These are phyloP conservation scores for Candida sakaeoensis DNA, from an alignment of 805 yeast genomes.

Conservation along the genomic window DNA sequence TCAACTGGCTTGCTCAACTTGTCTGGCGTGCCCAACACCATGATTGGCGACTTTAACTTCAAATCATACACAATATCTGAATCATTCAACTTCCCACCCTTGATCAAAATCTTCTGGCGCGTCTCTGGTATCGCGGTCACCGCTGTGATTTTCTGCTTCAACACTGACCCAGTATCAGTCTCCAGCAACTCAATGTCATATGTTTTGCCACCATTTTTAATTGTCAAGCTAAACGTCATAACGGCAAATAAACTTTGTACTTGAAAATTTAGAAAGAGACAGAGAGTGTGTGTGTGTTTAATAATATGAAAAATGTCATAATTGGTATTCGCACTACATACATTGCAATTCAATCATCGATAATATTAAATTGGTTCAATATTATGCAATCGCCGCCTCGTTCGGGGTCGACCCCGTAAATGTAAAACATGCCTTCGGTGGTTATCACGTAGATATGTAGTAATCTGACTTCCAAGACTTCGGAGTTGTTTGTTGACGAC, in stretches of 20 bases:
- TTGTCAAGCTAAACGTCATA: constrained; percentile 13
- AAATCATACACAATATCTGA: constrained; percentile 52
- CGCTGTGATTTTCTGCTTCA: constrained; percentile 67
- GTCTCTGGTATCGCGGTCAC: constrained; percentile 80
- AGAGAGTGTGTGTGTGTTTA: background rate
- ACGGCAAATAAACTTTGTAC: background rate
- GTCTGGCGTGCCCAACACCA: constrained; percentile 93
- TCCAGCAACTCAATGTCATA: constrained; percentile 44
- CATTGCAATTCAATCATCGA: constrained; percentile 24
- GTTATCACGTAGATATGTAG: constrained; percentile 69
- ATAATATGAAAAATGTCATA: background rate
- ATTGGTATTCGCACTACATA: background rate
- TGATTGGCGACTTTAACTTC: constrained; percentile 63
- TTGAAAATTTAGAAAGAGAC: constrained; percentile 2
- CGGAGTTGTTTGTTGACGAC: constrained; percentile 18
- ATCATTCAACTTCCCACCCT: constrained; percentile 83
- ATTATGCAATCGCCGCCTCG: constrained; percentile 91
- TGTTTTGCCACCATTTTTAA: constrained; percentile 43
- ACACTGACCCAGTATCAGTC: constrained; percentile 52
- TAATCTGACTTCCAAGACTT: constrained; percentile 25
- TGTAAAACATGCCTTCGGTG: constrained; percentile 74
- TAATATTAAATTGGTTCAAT: constrained; percentile 63
- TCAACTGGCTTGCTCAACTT: constrained; percentile 50
- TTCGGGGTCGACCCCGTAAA: constrained; percentile 78
- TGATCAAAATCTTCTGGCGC: constrained; percentile 85